Base-by-base conservation (phyloP, 78 protist genomes). In the Dictyostelium discoideum region DNA sequence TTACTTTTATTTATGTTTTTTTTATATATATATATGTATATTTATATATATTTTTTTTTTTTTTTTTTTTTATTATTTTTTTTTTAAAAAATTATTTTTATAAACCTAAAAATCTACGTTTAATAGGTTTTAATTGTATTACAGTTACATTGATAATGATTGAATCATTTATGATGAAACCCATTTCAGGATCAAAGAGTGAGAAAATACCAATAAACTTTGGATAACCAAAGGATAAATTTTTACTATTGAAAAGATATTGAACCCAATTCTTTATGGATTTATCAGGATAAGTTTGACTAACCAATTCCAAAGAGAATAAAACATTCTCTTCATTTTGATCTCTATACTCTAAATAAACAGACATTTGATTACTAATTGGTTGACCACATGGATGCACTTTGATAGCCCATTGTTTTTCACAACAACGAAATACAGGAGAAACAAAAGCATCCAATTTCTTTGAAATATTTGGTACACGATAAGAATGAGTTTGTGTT, bases 361-460 rank as follows among this genome's bases (percentile, higher is more conserved):
- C 79, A 5, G 79, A 73, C 39, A 73, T 32, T 73, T 73, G 79
- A 32, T 73, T 73, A 29, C 42, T 26, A 32, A 73, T 32, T 73
- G 79, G 79, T 32, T 73, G 79, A 32, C 79, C 79, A 73, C 79
- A 73, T 26, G 79, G 79, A 73, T 73, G 79, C n/a, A 73, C 79
- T 32, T 73, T 73, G 0, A 73, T 73, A 14, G 79, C 39, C 79
- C 79, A 73, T 14, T 16, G 79, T 73, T 73, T 73, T 11, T 73
- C 79, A 73, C 79, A 73, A 73, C 79, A 73, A 14, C n/a, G 29
- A 14, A 73, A 73, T 3, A 73, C 40, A 2, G 79, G 79, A 11
- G 79, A 73, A 26, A 32, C 39, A 29, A 73, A 73, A 29, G 79
- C 79, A 32, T 73, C 79, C 44, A 73, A 73, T 73, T 73, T 73